Evolutionary conservation across 192 early-diverging fungal species (phyloP).

Genomic region (Umbelopsis sp.): DNA sequence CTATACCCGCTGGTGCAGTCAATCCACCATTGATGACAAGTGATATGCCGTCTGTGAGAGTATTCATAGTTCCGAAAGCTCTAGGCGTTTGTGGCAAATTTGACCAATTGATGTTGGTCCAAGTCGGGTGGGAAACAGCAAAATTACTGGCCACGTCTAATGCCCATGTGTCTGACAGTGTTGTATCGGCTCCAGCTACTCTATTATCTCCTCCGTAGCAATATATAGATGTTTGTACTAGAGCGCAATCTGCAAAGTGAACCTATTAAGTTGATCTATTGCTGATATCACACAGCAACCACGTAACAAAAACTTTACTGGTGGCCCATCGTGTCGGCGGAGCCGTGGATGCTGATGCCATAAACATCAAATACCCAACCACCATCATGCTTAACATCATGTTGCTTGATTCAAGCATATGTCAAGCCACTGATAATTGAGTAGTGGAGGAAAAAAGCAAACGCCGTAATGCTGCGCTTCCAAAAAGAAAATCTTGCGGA

Average conservation of each 20-base stretch:
- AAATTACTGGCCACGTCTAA: background rate
- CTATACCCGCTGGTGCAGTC: background rate
- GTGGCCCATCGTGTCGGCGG: background rate
- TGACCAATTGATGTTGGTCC: background rate
- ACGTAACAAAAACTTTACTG: background rate
- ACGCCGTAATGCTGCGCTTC: too few relatives aligned
- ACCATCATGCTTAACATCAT: background rate
- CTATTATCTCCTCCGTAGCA: conserved; percentile 1
- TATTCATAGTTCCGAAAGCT: background rate
- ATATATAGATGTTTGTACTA: background rate
- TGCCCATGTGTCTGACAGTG: conserved; percentile 1
- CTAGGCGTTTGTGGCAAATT: background rate
- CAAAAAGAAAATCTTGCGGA: too few relatives aligned
- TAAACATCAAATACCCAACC: background rate
- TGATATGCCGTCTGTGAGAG: background rate
- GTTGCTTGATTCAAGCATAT: too few relatives aligned
- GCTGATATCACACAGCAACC: background rate
- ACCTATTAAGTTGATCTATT: background rate
- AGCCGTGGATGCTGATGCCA: background rate
- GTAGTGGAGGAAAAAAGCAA: too few relatives aligned
- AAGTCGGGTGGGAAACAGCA: background rate
- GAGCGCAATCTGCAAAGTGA: background rate
- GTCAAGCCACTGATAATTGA: too few relatives aligned
- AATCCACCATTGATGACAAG: background rate
- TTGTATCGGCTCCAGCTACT: background rate